Evolutionary conservation across 2,329 filamentous ascomycete genomes (phyloP), one percentile per base, ranked within the genome.

Genomic region (Epicoccum nigrum): DNA sequence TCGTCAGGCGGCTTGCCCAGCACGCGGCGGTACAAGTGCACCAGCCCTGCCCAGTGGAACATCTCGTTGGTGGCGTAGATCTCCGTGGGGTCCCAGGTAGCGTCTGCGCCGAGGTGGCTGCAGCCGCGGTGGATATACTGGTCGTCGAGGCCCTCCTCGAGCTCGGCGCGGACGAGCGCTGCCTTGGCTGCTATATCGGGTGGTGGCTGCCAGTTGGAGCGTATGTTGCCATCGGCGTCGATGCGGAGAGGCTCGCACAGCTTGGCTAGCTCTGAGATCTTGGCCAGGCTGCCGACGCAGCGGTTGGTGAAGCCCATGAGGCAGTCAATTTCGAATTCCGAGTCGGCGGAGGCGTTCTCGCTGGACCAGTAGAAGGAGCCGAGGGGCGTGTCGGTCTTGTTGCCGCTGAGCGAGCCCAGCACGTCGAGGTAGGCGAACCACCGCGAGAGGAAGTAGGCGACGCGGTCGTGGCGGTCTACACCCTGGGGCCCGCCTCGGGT

Each of bases 351-450:
- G 4, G 78, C 77, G 50, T 81, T 80, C 20, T 67, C 58, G 0
- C 44, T 57, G 9, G 79, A 65, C 69, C 71, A 75, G 58, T 80
- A 79, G 31, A 69, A 71, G 2, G 66, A 62, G 34, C 69, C 71
- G 2, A 80, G 64, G 0, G 77, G 76, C 28, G 66, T 65, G 51
- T 77, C 73, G 43, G 75, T 75, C 43, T 74, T 74, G 55, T 74
- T 77, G 13, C 88, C 88, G 46, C 77, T 86, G 20, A 95, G 77
- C 33, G 84, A 86, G 19, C 89, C 90, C 47, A 94, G 77, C 1
- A 94, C 85, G 65, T 94, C 90, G 16, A 95, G 81, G 71, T 94
- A 94, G 1, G 87, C 88, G 58, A 94, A 88, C 90, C 90, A 95
- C 51, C 88, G 85, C 59, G 84, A 86, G 8, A 94, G 80, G 65